These are phyloP conservation scores for Danielia reshetovae DNA, from an alignment of 805 yeast genomes.

Conservation along the genomic window DNA sequence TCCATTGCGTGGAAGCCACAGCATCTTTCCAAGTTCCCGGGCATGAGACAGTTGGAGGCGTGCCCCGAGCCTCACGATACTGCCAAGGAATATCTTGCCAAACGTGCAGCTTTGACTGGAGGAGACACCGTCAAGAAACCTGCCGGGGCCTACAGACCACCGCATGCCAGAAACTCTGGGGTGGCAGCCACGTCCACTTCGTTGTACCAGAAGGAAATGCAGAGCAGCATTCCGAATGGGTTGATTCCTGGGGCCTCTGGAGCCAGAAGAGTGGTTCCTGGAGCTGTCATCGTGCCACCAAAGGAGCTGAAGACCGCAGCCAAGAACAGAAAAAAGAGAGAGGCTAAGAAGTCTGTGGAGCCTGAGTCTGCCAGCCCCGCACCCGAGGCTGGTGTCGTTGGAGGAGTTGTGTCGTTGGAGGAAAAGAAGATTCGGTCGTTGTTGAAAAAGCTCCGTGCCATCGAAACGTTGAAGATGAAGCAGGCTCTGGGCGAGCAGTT, in stretches of 20 bases:
- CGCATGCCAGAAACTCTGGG: constrained; percentile 70
- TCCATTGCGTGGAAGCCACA: constrained; percentile 83
- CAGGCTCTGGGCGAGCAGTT: constrained; percentile 78
- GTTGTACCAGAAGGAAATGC: constrained; percentile 55
- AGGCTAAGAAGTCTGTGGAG: constrained; percentile 42
- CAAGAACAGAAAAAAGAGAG: constrained; percentile 74
- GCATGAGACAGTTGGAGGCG: constrained; percentile 44
- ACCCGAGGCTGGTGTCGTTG: constrained; percentile 41
- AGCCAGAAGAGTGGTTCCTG: constrained; percentile 47
- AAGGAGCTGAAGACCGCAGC: constrained; percentile 62
- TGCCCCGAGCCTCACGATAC: constrained; percentile 69
- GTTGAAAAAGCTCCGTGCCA: constrained; percentile 92
- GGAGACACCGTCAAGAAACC: constrained; percentile 48
- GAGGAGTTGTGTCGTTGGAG: constrained; percentile 69
- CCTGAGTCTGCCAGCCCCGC: constrained; percentile 1
- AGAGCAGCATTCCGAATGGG: constrained; percentile 12
- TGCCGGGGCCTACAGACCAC: constrained; percentile 93
- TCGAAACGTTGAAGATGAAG: constrained; percentile 81
- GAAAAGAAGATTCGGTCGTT: constrained; percentile 89
- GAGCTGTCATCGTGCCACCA: constrained; percentile 39
- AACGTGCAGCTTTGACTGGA: constrained; percentile 31
- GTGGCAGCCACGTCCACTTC: constrained; percentile 41
- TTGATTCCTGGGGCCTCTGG: constrained; percentile 20
- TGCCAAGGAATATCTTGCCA: constrained; percentile 55
- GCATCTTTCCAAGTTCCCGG: constrained; percentile 50